phyloP scores from a whole-genome alignment of 495 filamentous ascomycete genomes.

The Penicillium pulvis region DNA sequence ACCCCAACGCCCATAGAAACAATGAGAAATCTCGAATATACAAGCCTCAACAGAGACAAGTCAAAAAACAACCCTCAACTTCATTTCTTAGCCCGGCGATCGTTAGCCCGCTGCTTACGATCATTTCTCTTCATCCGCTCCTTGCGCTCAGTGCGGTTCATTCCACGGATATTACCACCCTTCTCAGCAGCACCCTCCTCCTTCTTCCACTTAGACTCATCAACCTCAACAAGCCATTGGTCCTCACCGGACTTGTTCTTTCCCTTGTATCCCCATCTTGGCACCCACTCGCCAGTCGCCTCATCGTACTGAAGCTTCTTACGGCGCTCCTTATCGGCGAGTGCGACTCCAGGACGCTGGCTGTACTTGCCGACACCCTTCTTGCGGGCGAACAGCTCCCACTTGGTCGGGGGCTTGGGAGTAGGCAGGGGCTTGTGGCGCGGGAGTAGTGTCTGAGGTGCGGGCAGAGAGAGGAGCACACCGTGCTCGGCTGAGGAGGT shows the following conservation, averaged over 20 bases:
- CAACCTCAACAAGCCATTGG: conserved; percentile 89
- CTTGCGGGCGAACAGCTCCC: conserved; percentile 92
- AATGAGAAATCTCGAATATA: conserved; percentile 18
- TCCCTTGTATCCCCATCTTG: conserved; percentile 93
- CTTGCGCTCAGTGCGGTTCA: conserved; percentile 63
- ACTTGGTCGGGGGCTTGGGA: conserved; percentile 81
- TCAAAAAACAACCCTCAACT: conserved; percentile 11
- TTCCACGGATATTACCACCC: conserved; percentile 61
- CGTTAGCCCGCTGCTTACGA: conserved; percentile 68
- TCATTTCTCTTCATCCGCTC: conserved; percentile 70
- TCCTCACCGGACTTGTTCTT: conserved; percentile 78
- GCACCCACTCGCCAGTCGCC: conserved; percentile 81
- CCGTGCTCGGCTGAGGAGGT: conserved; percentile 58
- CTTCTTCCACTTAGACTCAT: conserved; percentile 70
- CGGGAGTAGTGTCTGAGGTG: conserved; percentile 67
- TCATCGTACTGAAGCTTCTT: conserved; percentile 85
- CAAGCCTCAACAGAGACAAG: conserved; percentile 8
- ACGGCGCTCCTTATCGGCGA: conserved; percentile 63
- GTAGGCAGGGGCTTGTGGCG: conserved; percentile 88
- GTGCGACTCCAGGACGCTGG: conserved; percentile 41
- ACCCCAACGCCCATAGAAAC: conserved; percentile 31
- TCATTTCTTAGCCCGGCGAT: conserved; percentile 54
- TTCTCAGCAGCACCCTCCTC: conserved; percentile 59
- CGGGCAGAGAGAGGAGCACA: conserved; percentile 75
- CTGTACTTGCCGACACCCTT: conserved; percentile 76